Base-by-base conservation (phyloP, 2,329 filamentous ascomycete genomes). In the Paraconiothyrium brasiliense region DNA sequence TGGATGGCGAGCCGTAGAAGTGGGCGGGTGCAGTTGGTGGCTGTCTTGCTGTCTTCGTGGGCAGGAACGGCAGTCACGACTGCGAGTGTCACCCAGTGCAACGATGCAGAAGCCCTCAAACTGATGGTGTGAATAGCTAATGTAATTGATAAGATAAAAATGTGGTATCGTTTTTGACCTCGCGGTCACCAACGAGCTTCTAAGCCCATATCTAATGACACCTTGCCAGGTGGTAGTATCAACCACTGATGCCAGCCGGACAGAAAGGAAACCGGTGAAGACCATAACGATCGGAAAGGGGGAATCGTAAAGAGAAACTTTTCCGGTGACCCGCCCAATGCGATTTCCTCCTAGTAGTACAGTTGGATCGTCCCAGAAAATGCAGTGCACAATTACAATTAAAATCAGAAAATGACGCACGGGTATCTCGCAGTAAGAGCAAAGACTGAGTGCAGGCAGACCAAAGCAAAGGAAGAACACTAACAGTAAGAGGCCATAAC, bases 341-440 rank as follows among this genome's bases (percentile, higher is more conserved):
- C 73, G 72, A 63, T 72, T 66, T 67, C 64, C 65, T 66, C 65
- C 62, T 78, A 76, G 66, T 77, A 71, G 71, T 77, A 77, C 73
- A 78, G 65, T 67, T 64, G 67, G 67, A 65, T 72, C 65, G 66
- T 75, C 67, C 27, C 70, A 67, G 65, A 72, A 73, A 66, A 68
- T 74, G 67, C 72, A 71, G 67, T 73, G 67, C 71, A 71, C 64
- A 67, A 72, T 73, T 74, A 76, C 66, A 72, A 77, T 77, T 77
- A 77, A 72, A 68, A 70, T 67, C 71, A 71, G 70, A 65, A 72
- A 76, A 64, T 65, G 69, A 74, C 71, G 75, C 76, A 76, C 71
- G 75, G 76, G 75, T 78, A 78, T 78, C 73, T 77, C 75, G 75
- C 75, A 67, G 65, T 69, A 77, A 73, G 60, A 71, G 72, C 71